Conservation (phyloP, 2,329 filamentous ascomycete species). For the Fusarium sp. region DNA sequence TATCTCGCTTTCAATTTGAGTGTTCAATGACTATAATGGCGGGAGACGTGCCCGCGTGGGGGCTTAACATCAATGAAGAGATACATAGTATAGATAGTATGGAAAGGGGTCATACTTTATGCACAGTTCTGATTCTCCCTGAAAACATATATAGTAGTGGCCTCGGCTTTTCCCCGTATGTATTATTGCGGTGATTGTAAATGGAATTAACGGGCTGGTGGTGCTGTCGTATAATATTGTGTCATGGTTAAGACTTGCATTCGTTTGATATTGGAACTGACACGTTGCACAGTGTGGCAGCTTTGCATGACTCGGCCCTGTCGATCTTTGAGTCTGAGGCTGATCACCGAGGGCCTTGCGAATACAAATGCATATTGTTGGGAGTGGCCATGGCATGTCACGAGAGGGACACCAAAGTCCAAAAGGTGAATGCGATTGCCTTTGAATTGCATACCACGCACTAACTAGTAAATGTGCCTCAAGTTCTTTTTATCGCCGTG, state of each 20-base stretch:
- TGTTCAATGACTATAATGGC: conserved; percentile 13
- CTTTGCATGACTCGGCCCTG: conserved; percentile 1
- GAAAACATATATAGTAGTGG: not conserved
- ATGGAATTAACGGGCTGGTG: not conserved
- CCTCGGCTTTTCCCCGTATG: not conserved
- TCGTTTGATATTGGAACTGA: not conserved
- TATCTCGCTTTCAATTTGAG: not conserved
- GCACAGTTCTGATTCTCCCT: conserved; percentile 30
- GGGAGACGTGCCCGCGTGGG: conserved; percentile 26
- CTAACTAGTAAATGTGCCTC: not conserved
- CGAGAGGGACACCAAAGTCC: not conserved
- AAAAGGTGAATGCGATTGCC: not conserved
- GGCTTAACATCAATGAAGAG: conserved; percentile 1
- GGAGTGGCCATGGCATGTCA: not conserved
- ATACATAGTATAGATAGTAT: not conserved
- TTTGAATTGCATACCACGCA: not conserved
- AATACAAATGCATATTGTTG: not conserved
- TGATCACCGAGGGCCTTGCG: not conserved
- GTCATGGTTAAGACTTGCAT: not conserved
- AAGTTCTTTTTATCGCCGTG: not conserved
- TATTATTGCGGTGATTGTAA: not conserved
- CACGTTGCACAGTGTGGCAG: conserved; percentile 15
- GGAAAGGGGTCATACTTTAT: not conserved
- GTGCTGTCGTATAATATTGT: not conserved
- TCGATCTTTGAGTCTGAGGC: conserved; percentile 6